Percentiles rank a stretch among this genome's conserved stretches.
Conservation (phyloP, 2,329 filamentous ascomycete species). For the Paraphaeosphaeria minitans region DNA sequence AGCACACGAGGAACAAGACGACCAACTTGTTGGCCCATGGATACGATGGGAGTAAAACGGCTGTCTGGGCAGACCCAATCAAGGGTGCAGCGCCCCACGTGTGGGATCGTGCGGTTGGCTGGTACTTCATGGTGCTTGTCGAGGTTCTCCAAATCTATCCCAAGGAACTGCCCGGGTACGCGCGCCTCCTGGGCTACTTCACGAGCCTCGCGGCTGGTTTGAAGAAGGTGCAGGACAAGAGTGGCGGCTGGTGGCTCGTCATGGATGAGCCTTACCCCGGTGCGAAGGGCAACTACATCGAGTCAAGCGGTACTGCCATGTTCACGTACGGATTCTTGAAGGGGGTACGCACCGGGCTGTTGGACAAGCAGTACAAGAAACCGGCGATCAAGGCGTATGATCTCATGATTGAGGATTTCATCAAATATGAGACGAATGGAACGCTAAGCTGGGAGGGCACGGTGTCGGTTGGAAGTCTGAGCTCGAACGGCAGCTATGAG, state of each 20-base stretch:
- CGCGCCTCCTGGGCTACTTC: conserved; percentile 48
- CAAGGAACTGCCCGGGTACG: conserved; percentile 44
- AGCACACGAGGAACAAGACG: conserved; percentile 41
- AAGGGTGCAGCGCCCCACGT: conserved; percentile 45
- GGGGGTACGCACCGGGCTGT: conserved; percentile 39
- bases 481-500: conserved; percentile 57
- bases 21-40: conserved; percentile 43
- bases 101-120: conserved; percentile 46
- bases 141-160: conserved; percentile 57
- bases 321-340: conserved; percentile 46
- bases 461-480: conserved; percentile 58
- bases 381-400: conserved; percentile 53
- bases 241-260: conserved; percentile 64
- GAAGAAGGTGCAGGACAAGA: conserved; percentile 49
- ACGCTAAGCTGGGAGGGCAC: conserved; percentile 59
- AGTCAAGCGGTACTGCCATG: conserved; percentile 64
- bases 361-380: conserved; percentile 44
- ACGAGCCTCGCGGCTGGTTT: conserved; percentile 51
- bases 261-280: conserved; percentile 57
- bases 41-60: conserved; percentile 41
- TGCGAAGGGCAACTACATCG: conserved; percentile 62
- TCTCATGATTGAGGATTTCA: conserved; percentile 52
- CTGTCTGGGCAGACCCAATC: conserved; percentile 43
- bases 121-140: conserved; percentile 49
- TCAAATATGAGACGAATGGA: conserved; percentile 53